Evolutionary conservation across 1,139 yeast genomes (phyloP).

Genomic region (Nakaseomyces delphensis): DNA sequence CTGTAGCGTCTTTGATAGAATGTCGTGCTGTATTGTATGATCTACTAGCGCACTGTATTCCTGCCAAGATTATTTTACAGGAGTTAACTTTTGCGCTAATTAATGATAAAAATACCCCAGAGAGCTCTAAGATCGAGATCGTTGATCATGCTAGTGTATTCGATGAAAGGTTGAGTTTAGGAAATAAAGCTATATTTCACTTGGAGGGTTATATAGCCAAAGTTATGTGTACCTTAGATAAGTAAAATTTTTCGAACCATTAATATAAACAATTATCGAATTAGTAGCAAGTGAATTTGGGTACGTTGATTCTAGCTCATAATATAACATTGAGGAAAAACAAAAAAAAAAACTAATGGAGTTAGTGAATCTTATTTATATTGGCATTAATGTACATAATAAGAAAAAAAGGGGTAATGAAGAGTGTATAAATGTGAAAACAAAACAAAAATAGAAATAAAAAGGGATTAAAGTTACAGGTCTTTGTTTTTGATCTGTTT

Average conservation of each 20-base stretch:
- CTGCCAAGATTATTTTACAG: conserved; percentile 70
- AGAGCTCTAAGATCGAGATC: conserved; percentile 37
- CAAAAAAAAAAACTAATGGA: not conserved
- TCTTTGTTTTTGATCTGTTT: not conserved
- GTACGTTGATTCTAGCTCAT: not conserved
- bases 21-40: conserved; percentile 75
- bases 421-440: not conserved
- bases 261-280: not conserved
- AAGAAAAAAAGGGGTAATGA: not conserved
- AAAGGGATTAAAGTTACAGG: conserved; percentile 1
- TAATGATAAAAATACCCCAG: conserved; percentile 25
- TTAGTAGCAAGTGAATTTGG: no score
- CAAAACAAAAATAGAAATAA: not conserved
- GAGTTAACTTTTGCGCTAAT: conserved; percentile 50
- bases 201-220: conserved; percentile 89
- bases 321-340: not conserved
- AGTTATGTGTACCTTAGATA: conserved; percentile 45
- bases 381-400: conserved; percentile 6
- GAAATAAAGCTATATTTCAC: conserved; percentile 85
- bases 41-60: conserved; percentile 84
- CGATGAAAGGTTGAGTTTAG: conserved; percentile 82
- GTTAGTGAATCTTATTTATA: not conserved
- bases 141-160: conserved; percentile 65
- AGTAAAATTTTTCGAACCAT: not conserved
- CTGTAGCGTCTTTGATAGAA: conserved; percentile 65